Evolutionary conservation across 208 protist species (phyloP), one percentile per base, ranked within the genome.

Genomic region (Trypanosoma mega): DNA sequence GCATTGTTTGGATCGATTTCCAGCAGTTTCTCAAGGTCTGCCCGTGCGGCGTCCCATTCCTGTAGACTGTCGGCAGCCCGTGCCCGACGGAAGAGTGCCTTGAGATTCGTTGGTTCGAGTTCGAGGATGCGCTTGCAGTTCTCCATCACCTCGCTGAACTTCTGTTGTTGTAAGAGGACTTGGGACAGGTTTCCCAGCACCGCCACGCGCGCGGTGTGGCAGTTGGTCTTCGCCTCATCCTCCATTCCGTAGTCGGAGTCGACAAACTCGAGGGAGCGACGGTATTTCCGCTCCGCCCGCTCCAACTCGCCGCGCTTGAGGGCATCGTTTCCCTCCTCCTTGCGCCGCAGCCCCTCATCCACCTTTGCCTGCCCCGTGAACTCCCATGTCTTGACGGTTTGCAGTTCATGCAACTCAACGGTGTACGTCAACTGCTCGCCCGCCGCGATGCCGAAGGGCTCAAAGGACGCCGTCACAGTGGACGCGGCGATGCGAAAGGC

Each of bases 201-300:
- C 16, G 68, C 44, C 36, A 90, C 64, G 47, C 84, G 82, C 20
- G 71, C 73, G 33, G 68, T 72, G 41, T 82, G 68, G 56, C 68
- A 78, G 34, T 58, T 80, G 6, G 60, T 54, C 71, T 89, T 90
- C 16, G 65, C 66, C 63, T 91, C 92, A 44, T 79, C 71, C 11
- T 80, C 76, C 44, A 85, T 77, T 29, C 79, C 80, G 68, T 83
- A 86, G 67, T 92, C 82, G 34, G 82, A 69, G 5, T 88, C 88
- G 27, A 97, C 68, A 52, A 94, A 95, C 66, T 92, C 83, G 33
- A 95, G 73, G 6, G 85, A 83, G 26, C 84, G 82, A 43, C 90
- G 82, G 78, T 97, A 97, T 64, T 80, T 90, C 43, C 72, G 68
- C 69, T 87, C 77, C 0, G 92, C 92, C 8, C 64, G 72, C 3